A percentile compares a stretch with the other conserved stretches of the same genome.
phyloP scores from a whole-genome alignment of 768 basidiomycete genomes.

The Kwoniella europaea region DNA sequence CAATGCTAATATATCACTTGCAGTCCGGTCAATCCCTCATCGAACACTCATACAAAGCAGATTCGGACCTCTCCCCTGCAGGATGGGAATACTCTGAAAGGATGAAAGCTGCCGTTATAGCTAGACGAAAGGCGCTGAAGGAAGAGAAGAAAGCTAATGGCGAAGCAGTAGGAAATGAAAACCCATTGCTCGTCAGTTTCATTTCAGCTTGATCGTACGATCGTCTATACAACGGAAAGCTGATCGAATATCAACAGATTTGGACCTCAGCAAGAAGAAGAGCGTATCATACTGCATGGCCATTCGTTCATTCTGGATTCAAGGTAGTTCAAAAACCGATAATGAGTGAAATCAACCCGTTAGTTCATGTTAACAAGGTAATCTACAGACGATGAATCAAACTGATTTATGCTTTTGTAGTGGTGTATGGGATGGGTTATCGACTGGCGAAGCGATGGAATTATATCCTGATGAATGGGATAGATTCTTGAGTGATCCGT shows the following conservation, averaged over 20 bases:
- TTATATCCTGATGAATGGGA: slow-evolving; percentile 95
- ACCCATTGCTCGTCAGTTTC: slow-evolving; percentile 55
- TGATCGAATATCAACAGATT: slow-evolving; percentile 64
- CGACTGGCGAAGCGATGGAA: slow-evolving; percentile 83
- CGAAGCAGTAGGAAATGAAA: slow-evolving; percentile 63
- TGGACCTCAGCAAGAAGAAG: slow-evolving; percentile 96
- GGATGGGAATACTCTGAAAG: slow-evolving; percentile 95
- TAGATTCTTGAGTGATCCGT: slow-evolving; percentile 88
- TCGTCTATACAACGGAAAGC: not conserved
- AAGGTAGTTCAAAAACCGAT: slow-evolving; percentile 89
- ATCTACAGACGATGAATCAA: not conserved
- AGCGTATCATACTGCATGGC: slow-evolving; percentile 95
- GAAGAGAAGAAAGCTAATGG: slow-evolving; percentile 65
- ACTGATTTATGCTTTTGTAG: slow-evolving; percentile 27
- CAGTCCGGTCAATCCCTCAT: slow-evolving; percentile 98
- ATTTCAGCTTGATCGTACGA: not conserved
- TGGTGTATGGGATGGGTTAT: slow-evolving; percentile 88
- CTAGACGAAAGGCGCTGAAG: slow-evolving; percentile 75
- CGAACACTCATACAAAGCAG: slow-evolving; percentile 98
- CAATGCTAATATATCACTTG: slow-evolving; percentile 2
- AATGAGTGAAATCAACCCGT: slow-evolving; percentile 98
- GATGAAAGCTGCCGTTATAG: slow-evolving; percentile 85
- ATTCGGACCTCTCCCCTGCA: slow-evolving; percentile 90
- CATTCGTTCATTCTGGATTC: slow-evolving; percentile 70
- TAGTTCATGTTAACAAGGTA: slow-evolving; percentile 49